Evolutionary conservation across 768 basidiomycete genomes (phyloP).

Genomic region (Lactarius hengduanensis): DNA sequence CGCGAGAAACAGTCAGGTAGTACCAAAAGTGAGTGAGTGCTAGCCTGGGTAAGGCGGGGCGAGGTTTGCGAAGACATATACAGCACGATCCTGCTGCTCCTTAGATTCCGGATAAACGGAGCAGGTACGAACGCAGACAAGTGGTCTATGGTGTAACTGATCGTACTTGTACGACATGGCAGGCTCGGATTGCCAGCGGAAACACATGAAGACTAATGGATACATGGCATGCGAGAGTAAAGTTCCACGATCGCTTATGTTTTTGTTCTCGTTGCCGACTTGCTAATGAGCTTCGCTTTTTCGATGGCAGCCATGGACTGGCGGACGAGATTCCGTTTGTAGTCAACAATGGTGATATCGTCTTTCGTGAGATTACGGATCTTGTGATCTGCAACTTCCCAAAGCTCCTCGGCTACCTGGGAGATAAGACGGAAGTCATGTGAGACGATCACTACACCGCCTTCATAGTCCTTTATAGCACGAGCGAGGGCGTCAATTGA

Average conservation of each 20-base stretch:
- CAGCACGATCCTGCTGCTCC: not conserved
- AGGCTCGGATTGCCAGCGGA: not conserved
- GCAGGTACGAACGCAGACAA: not conserved
- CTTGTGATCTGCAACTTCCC: slow-evolving; percentile 96
- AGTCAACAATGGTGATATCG: slow-evolving; percentile 89
- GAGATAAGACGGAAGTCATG: slow-evolving; percentile 99
- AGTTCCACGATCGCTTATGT: slow-evolving; percentile 39
- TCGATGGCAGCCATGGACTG: slow-evolving; percentile 85
- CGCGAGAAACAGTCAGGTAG: not conserved
- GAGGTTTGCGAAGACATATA: not conserved
- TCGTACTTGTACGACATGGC: not conserved
- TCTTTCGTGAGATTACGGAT: slow-evolving; percentile 89
- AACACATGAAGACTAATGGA: slow-evolving; percentile 16
- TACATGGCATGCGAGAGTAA: slow-evolving; percentile 13
- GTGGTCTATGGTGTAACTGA: not conserved
- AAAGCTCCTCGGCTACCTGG: slow-evolving; percentile 97
- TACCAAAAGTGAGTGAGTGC: not conserved
- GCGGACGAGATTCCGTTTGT: slow-evolving; percentile 84
- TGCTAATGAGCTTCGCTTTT: slow-evolving; percentile 91
- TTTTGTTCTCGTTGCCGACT: slow-evolving; percentile 70
- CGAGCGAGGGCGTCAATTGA: slow-evolving; percentile 94
- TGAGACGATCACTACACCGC: slow-evolving; percentile 98
- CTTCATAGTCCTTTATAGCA: slow-evolving; percentile 96
- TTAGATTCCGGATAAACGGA: not conserved
- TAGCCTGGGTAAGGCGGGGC: not conserved